Evolutionary conservation across 306 rosid species (phyloP), one percentile per base, ranked within the genome.

Genomic region (Sesbania bispinosa): DNA sequence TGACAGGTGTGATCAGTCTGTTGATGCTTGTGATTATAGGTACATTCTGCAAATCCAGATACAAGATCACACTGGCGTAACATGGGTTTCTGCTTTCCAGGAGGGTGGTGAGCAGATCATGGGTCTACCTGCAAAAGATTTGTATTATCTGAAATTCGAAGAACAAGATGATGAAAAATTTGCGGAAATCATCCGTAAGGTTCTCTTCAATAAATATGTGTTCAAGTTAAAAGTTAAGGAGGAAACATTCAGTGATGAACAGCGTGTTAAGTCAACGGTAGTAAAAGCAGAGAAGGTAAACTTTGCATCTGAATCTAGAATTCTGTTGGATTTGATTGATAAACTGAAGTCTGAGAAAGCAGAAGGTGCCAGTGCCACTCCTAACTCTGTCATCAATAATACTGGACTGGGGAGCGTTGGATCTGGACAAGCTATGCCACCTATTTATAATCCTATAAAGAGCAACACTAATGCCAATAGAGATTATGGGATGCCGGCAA

Each of bases 51-150:
- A 89, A 79, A 61, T 91, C 7, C 93, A 89, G 82, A 82, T 91
- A 78, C 91, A 87, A 79, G 97, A 94, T 73, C 91, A 91, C 75
- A 89, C 96, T 55, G 97, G 93, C 74, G 5, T 75, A 60, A 80
- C 96, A 6, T 90, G 95, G 97, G 99, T 82, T 15, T 91, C 97
- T 60, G 92, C 92, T 20, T 94, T 94, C 82, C 96, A 94, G 87
- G 97, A 94, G 84, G 77, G 87, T 27, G 98, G 97, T 39, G 92
- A 89, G 82, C 91, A 94, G 79, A 86, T 94, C 64, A 69, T 94
- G 81, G 98, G 98, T 46, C 15, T 86, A 18, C 72, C 96, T 63
- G 98, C 98, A 6, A 90, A 94, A 73, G 76, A 59, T 48, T 79
- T 94, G 74, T 82, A 86, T 77, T 61, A 30, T 81, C 57, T 90